These are phyloP conservation scores for Ogataea chonburiensis DNA, from an alignment of 805 yeast species.

Conservation along the genomic window DNA sequence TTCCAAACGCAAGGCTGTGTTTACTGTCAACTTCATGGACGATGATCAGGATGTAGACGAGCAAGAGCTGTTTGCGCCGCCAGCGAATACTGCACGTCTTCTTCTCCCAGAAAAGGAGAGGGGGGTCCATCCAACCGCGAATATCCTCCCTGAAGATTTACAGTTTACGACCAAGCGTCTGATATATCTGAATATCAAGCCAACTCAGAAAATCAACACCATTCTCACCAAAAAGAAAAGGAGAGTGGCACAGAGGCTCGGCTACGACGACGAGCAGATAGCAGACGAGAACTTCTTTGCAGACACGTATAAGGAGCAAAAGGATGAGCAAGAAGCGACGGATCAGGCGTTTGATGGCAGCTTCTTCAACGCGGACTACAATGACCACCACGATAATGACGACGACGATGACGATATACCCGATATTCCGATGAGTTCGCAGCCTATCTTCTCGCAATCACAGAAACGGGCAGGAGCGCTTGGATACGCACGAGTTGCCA, in stretches of 20 bases:
- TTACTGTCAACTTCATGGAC: slow-evolving; percentile 30
- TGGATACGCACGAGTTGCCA: slow-evolving; percentile 46
- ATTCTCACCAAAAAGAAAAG: slow-evolving; percentile 27
- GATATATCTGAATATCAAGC: slow-evolving; percentile 47
- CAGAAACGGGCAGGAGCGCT: slow-evolving; percentile 29
- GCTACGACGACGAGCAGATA: slow-evolving; percentile 35
- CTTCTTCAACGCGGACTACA: slow-evolving; percentile 31
- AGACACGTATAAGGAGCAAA: slow-evolving; percentile 40
- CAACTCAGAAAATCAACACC: slow-evolving; percentile 34
- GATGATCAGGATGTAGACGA: slow-evolving; percentile 26
- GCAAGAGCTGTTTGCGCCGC: slow-evolving; percentile 28
- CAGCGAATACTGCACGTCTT: slow-evolving; percentile 23
- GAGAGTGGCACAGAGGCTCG: slow-evolving; percentile 14
- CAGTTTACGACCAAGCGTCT: slow-evolving; percentile 48
- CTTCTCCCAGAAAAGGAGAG: slow-evolving; percentile 28
- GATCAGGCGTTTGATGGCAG: slow-evolving; percentile 14
- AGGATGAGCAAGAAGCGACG: slow-evolving; percentile 10
- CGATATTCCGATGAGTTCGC: slow-evolving; percentile 26
- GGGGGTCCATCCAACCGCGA: slow-evolving; percentile 24
- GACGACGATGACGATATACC: slow-evolving; percentile 31
- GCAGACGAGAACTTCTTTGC: slow-evolving; percentile 55
- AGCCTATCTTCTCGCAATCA: slow-evolving; percentile 18
- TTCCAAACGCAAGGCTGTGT: slow-evolving; percentile 13
- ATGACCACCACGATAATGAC: slow-evolving; percentile 38
- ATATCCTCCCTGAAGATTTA: slow-evolving; percentile 49